Conservation (phyloP, 202 grass and related monocot genomes). For the Carex arenaria region DNA sequence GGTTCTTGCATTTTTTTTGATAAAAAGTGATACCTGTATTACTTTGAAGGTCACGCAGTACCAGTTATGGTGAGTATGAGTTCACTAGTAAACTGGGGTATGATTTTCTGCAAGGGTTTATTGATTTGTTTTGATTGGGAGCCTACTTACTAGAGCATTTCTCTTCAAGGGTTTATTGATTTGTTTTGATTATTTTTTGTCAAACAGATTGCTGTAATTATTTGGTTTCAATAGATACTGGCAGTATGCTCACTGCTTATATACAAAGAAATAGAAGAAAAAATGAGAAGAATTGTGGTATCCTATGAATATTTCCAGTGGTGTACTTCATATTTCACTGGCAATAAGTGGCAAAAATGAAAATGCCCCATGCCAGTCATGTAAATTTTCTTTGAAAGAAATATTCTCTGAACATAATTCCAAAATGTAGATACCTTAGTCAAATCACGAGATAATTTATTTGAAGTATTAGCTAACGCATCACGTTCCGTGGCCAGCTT, state of each 20-base stretch:
- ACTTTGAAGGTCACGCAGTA: not conserved
- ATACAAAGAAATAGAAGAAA: not conserved
- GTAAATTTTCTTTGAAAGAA: not conserved
- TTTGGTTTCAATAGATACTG: not conserved
- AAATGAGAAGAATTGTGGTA: not conserved
- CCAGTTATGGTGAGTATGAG: not conserved
- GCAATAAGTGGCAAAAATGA: not conserved
- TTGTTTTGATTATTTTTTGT: not conserved
- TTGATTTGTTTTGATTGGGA: not conserved
- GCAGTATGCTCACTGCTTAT: not conserved
- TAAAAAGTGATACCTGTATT: not conserved
- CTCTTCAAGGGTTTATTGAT: no score
- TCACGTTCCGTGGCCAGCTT: conserved; percentile 81
- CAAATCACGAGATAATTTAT: conserved; percentile 76
- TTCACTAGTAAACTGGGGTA: not conserved
- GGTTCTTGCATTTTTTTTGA: no score
- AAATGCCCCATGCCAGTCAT: not conserved
- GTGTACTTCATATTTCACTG: not conserved
- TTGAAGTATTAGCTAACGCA: conserved; percentile 58
- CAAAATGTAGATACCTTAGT: conserved; percentile 43
- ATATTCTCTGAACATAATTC: not conserved
- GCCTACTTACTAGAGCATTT: not conserved
- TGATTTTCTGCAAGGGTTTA: not conserved
- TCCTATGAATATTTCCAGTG: not conserved
- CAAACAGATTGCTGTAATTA: not conserved